Evolutionary conservation across 2,329 filamentous ascomycete genomes (phyloP).

Genomic region (Neofusicoccum sp.): DNA sequence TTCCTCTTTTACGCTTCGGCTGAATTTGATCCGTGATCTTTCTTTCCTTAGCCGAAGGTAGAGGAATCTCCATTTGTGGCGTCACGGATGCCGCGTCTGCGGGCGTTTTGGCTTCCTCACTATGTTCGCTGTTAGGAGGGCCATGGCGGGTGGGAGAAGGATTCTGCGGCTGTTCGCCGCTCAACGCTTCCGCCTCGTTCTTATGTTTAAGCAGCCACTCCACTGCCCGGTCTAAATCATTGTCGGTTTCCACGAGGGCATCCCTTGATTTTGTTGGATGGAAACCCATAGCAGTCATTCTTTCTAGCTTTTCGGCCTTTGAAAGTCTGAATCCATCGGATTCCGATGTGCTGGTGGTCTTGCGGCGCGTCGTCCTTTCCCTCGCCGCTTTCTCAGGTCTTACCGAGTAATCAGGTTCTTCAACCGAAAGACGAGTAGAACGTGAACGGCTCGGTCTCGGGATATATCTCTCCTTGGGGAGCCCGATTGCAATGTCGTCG

Average conservation of each 20-base stretch:
- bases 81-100: neutral
- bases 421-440: constrained; percentile 30
- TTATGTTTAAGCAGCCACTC: neutral
- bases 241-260: neutral
- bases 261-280: neutral
- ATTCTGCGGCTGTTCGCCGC: too few species aligned
- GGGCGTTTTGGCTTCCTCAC: neutral
- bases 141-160: too few species aligned
- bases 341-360: constrained; percentile 25
- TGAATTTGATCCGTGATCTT: neutral
- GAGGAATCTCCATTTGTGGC: neutral
- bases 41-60: neutral
- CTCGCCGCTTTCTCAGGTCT: constrained; percentile 32
- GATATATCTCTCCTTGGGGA: constrained; percentile 39
- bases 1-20: constrained; percentile 17
- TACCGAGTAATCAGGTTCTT: constrained; percentile 34
- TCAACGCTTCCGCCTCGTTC: neutral
- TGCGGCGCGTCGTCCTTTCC: constrained; percentile 30
- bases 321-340: neutral
- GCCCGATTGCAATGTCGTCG: constrained; percentile 30
- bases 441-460: constrained; percentile 41
- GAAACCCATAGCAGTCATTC: constrained; percentile 13
- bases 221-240: neutral
- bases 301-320: constrained; percentile 3
- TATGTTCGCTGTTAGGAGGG: too few species aligned